Evolutionary conservation across 345 rosid genomes (phyloP).

Genomic region (Salix dunnii): DNA sequence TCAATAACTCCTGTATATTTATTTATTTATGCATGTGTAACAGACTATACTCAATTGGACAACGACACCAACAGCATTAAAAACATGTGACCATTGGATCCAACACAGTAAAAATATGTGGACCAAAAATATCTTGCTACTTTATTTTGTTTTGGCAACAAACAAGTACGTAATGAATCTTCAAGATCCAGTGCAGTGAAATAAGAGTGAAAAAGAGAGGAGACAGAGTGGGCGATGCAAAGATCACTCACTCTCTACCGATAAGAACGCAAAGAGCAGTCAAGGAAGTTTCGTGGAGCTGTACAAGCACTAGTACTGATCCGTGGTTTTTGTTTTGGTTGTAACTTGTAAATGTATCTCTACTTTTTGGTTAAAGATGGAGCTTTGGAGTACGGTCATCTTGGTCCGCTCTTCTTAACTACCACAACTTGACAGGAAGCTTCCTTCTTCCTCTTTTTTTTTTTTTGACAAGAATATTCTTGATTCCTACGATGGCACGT

Average conservation of each 20-base stretch:
- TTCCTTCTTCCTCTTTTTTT: not conserved
- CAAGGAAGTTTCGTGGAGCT: not conserved
- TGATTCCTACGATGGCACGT: not conserved
- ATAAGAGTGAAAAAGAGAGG: not conserved
- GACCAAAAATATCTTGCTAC: not conserved
- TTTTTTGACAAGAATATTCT: not conserved
- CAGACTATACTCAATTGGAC: not conserved
- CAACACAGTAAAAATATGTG: not conserved
- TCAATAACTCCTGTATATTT: not conserved
- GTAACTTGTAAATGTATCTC: not conserved
- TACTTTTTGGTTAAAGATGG: not conserved
- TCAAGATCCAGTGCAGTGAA: not conserved
- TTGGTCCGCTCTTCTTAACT: not conserved
- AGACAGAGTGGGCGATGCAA: not conserved
- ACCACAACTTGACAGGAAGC: not conserved
- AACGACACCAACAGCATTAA: not conserved
- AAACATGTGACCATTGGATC: not conserved
- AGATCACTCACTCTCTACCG: too few species aligned
- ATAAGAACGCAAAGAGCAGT: not conserved
- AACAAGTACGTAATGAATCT: not conserved
- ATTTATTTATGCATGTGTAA: not conserved
- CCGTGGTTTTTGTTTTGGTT: not conserved
- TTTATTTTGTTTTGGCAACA: not conserved
- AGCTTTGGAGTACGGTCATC: not conserved
- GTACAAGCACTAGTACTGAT: not conserved